Evolutionary conservation across 768 basidiomycete species (phyloP), one percentile per base, ranked within the genome.

Genomic region (Rhodotorula taiwanensis): DNA sequence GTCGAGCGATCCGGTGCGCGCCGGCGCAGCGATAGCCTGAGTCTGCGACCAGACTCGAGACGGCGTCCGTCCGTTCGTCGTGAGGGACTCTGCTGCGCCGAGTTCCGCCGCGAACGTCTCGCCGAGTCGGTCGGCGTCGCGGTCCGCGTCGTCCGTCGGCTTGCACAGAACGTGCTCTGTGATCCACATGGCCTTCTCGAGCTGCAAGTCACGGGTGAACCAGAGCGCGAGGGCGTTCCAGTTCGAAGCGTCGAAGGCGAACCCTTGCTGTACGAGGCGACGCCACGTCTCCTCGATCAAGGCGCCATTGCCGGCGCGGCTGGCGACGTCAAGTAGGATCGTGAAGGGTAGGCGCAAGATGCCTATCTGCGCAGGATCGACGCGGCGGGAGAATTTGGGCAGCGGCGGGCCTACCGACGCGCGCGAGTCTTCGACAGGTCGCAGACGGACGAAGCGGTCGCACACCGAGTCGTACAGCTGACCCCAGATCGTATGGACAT

Each of bases 211-310:
- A 34, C 87, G 84, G 43, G 90, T 79, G 28, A 93, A 80, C 20
- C 84, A 86, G 15, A 86, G 79, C 30, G 80, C 81, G 31, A 95
- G 80, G 71, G 88, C 84, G 72, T 94, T 95, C 88, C 90, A 98
- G 74, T 95, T 97, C 71, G 87, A 84, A 18, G 87, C 81, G 73
- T 93, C 89, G 74, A 91, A 89, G 18, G 79, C 79, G 70, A 93
- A 86, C 3, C 88, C 88, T 15, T 79, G 75, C 16, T 75, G 67
- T 63, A 81, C 81, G 53, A 88, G 80, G 34, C 77, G 73, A n/a
- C 78, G 77, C 92, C 94, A 97, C 0, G 81, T 78, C 5, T 73
- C 72, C 21, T 84, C 81, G 49, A 93, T 80, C 69, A 91, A 86
- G 42, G 78, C 72, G 3, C 85, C 86, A 0, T 80, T 81, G 5